These are phyloP conservation scores for Leccinum broughii DNA, from an alignment of 768 basidiomycete species.

Conservation along the genomic window DNA sequence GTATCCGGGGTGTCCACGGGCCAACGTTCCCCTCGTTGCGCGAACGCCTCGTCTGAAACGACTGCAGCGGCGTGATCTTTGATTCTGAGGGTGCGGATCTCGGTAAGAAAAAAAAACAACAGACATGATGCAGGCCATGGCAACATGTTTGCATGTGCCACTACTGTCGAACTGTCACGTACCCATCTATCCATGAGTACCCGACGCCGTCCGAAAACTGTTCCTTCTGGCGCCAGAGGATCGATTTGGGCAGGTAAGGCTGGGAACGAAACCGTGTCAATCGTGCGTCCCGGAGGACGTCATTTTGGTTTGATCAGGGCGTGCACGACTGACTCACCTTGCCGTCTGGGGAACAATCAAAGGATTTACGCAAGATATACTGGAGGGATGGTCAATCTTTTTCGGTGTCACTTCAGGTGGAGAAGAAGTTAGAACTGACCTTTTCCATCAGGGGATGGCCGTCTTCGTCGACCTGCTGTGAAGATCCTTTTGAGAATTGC, in stretches of 20 bases:
- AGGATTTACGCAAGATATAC: constrained; percentile 96
- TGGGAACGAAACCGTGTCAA: constrained; percentile 28
- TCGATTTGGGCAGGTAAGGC: constrained; percentile 92
- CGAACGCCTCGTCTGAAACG: constrained; percentile 83
- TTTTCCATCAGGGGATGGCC: constrained; percentile 96
- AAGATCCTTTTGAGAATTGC: constrained; percentile 80
- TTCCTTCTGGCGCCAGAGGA: constrained; percentile 99
- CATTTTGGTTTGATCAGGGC: not conserved
- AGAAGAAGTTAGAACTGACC: constrained; percentile 40
- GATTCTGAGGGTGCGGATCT: constrained; percentile 52
- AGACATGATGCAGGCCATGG: not conserved
- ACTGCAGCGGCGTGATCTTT: constrained; percentile 79
- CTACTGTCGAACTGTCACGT: constrained; percentile 18
- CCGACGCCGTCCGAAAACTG: constrained; percentile 99
- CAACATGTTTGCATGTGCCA: not conserved
- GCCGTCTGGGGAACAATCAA: constrained; percentile 81
- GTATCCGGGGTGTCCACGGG: constrained; percentile 83
- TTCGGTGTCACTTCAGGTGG: constrained; percentile 6
- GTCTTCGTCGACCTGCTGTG: constrained; percentile 77
- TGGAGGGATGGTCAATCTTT: constrained; percentile 30
- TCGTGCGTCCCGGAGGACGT: not conserved
- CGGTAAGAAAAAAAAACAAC: not conserved
- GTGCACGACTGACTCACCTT: constrained; percentile 44
- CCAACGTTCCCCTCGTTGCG: constrained; percentile 73
- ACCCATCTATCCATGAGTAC: constrained; percentile 99